Evolutionary conservation across 192 early-diverging fungal genomes (phyloP), one percentile per base, ranked within the genome.

Genomic region (Coemansia sp.): DNA sequence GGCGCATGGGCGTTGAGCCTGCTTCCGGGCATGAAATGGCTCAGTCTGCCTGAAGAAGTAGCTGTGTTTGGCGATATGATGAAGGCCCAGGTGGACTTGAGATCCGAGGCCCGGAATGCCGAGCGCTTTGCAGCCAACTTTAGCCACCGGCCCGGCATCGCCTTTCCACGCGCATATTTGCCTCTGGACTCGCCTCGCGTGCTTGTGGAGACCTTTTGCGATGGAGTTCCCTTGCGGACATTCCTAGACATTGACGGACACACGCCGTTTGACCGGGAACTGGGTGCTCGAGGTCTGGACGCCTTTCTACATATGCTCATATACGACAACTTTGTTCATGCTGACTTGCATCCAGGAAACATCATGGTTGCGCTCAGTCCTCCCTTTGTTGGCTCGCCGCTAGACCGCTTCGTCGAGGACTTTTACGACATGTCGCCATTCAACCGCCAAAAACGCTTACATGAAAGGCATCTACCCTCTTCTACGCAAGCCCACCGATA

Each of bases 301-400:
- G 77, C 87, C 4, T 92, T 90, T 52, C 66, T 93, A 79, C 82
- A 88, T 31, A 98, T 98, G 95, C 81, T 98, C 0, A 89, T 94
- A 30, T 76, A 90, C 41, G 91, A 94, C 72, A 98, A 98, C 66
- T 93, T 96, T 80, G 84, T 91, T 18, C 95, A 98, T 60, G 88
- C 91, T 5, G 95, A 96, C 67, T 57, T 96, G 52, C 95, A 98
- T 49, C 93, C 93, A 14, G 95, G 92, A 31, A 98, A 98, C 59
- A 95, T 96, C 41, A 68, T 92, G 61, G 82, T 98, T 1, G 84
- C 84, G 10, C 93, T 96, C 57, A 78, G 74, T 39, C 85, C 83
- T 60, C 86, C 87, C 3, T 71, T 76, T 17, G 71, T 73, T 17
- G 77, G 76, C 45, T 76, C 71, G 23, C 81, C 53, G 40, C 70